These are phyloP conservation scores for Nakazawaea siamensis DNA, from an alignment of 805 yeast genomes.

Conservation along the genomic window DNA sequence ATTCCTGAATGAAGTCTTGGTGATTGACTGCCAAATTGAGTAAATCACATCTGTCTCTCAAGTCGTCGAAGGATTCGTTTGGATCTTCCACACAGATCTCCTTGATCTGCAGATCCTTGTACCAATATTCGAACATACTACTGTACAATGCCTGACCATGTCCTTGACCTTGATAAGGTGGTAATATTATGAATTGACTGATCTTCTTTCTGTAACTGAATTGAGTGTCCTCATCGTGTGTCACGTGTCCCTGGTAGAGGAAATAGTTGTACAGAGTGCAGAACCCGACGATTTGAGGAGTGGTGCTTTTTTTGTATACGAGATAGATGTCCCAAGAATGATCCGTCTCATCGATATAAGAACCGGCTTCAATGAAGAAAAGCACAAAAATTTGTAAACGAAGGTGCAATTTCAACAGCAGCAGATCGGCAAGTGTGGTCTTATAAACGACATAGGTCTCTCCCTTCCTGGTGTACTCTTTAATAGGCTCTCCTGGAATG, in stretches of 20 bases:
- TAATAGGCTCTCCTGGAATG: conserved; percentile 24
- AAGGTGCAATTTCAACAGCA: conserved; percentile 46
- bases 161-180: conserved; percentile 69
- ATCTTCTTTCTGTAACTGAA: conserved; percentile 56
- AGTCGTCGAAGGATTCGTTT: conserved; percentile 82
- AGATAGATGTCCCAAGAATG: conserved; percentile 74
- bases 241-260: conserved; percentile 50
- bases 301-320: conserved; percentile 23
- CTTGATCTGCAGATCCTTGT: conserved; percentile 37
- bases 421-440: conserved; percentile 29
- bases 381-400: conserved; percentile 75
- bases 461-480: conserved; percentile 22
- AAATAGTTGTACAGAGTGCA: conserved; percentile 80
- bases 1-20: conserved; percentile 19
- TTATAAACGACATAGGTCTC: conserved; percentile 47
- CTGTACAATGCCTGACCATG: conserved; percentile 67
- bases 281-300: conserved; percentile 54
- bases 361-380: conserved; percentile 89
- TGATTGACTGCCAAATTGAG: conserved; percentile 31
- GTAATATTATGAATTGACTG: conserved; percentile 79
- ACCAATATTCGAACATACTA: conserved; percentile 47
- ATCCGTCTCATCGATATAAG: conserved; percentile 73
- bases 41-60: conserved; percentile 79
- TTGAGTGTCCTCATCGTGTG: conserved; percentile 35
- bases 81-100: conserved; percentile 95